phyloP scores from a whole-genome alignment of 2,329 filamentous ascomycete species.

The Thielaviopsis musarum region DNA sequence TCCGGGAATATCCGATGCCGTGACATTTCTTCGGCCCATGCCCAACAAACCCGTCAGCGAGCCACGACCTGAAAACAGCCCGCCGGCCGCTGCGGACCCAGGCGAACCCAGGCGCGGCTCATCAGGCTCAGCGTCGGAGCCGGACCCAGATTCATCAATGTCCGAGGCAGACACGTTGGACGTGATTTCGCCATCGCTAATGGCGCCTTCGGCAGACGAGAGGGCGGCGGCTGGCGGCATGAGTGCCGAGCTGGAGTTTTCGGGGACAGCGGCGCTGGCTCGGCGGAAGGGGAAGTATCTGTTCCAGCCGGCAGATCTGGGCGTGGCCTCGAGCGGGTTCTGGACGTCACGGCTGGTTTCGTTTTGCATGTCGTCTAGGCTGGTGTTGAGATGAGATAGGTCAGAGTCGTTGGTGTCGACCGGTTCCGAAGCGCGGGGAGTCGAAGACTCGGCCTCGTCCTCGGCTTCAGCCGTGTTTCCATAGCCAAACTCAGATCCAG shows the following conservation, averaged over 20 bases:
- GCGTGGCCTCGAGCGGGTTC: background rate
- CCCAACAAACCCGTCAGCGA: background rate
- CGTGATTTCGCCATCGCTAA: background rate
- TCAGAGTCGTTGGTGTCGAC: background rate
- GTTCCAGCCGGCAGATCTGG: background rate
- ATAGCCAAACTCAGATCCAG: slow-evolving; percentile 1
- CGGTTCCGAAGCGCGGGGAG: background rate
- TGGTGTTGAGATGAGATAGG: background rate
- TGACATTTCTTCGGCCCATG: background rate
- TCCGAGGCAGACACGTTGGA: background rate
- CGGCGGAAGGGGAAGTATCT: background rate
- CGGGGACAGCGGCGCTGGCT: background rate
- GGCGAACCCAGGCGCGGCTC: background rate
- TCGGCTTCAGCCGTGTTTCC: background rate
- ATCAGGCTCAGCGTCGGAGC: background rate
- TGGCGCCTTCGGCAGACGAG: background rate
- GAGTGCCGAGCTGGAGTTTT: background rate
- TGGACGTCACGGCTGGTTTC: background rate
- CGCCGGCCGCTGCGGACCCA: background rate
- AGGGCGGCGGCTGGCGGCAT: background rate
- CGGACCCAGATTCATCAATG: background rate
- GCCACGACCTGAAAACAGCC: background rate
- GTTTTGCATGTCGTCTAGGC: background rate
- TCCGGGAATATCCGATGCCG: background rate
- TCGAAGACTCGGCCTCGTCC: background rate